These are phyloP conservation scores for Penicillium psychrofluorescens DNA, from an alignment of 495 filamentous ascomycete species.

Conservation along the genomic window DNA sequence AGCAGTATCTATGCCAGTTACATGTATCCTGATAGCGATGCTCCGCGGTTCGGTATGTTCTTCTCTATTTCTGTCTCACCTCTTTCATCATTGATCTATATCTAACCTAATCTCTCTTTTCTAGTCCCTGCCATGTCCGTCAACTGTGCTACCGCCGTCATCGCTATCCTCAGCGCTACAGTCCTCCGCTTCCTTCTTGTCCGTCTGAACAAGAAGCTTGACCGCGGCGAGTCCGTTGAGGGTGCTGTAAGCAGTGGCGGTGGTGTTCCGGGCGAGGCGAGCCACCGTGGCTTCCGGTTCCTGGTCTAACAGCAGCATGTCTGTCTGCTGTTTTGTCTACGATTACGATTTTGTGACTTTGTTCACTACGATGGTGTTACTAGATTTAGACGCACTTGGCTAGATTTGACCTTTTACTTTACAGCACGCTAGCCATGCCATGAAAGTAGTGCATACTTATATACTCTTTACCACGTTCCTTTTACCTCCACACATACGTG, in stretches of 20 bases:
- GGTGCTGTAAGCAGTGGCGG: slow-evolving; percentile 5
- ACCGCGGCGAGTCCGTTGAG: slow-evolving; percentile 39
- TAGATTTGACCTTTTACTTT: too few species aligned
- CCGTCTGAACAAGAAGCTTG: slow-evolving; percentile 67
- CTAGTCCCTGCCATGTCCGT: slow-evolving; percentile 63
- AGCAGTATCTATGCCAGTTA: slow-evolving; percentile 68
- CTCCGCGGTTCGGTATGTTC: slow-evolving; percentile 32
- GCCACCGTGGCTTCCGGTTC: slow-evolving; percentile 57
- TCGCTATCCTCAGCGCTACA: slow-evolving; percentile 61
- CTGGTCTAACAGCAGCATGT: slow-evolving; percentile 15
- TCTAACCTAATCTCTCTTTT: background rate
- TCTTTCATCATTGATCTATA: background rate
- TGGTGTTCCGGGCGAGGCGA: slow-evolving; percentile 43
- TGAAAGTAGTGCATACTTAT: too few species aligned
- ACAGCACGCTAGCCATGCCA: too few species aligned
- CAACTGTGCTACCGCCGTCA: slow-evolving; percentile 59
- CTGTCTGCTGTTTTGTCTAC: too few species aligned
- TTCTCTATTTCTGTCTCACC: background rate
- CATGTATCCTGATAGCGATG: slow-evolving; percentile 51
- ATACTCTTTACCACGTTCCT: too few species aligned
- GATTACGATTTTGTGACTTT: too few species aligned
- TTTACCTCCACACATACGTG: too few species aligned
- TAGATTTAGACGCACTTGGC: too few species aligned
- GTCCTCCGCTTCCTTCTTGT: slow-evolving; percentile 57
- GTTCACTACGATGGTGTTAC: background rate